phyloP scores from a whole-genome alignment of 805 yeast species.

The Schwanniomyces sp. region DNA sequence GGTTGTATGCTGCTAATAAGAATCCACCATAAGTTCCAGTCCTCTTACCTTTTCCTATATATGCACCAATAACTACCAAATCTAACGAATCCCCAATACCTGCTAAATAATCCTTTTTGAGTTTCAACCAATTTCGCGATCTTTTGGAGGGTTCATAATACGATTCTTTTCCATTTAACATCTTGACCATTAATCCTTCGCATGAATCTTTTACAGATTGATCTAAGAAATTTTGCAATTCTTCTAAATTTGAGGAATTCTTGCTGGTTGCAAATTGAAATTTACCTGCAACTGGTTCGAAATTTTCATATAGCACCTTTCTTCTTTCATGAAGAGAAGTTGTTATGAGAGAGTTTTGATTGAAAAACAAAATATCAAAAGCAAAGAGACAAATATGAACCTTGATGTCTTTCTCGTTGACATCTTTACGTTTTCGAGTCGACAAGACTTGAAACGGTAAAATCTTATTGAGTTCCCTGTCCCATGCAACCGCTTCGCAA shows the following conservation, averaged over 20 bases:
- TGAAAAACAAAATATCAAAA: slow-evolving; percentile 77
- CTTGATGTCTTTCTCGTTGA: slow-evolving; percentile 79
- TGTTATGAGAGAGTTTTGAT: slow-evolving; percentile 70
- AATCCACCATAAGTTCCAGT: slow-evolving; percentile 96
- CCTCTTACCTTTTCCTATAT: slow-evolving; percentile 89
- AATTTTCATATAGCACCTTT: slow-evolving; percentile 51
- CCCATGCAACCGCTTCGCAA: slow-evolving; percentile 99
- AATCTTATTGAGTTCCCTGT: slow-evolving; percentile 69
- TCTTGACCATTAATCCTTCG: slow-evolving; percentile 95
- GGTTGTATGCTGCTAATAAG: slow-evolving; percentile 83
- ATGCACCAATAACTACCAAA: slow-evolving; percentile 91
- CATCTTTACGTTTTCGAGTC: slow-evolving; percentile 93
- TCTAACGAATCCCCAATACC: slow-evolving; percentile 97
- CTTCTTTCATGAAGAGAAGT: slow-evolving; percentile 73
- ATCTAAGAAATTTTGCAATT: slow-evolving; percentile 81
- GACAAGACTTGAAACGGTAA: slow-evolving; percentile 91
- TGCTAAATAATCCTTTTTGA: slow-evolving; percentile 90
- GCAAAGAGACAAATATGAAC: slow-evolving; percentile 92
- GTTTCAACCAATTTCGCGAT: slow-evolving; percentile 91
- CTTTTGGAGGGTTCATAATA: slow-evolving; percentile 93
- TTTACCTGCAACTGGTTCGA: slow-evolving; percentile 68
- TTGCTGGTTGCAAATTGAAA: slow-evolving; percentile 77
- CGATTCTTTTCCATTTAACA: slow-evolving; percentile 77
- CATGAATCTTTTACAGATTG: slow-evolving; percentile 87
- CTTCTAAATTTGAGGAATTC: slow-evolving; percentile 69